Base-by-base conservation (phyloP, 768 basidiomycete species). In the Omphalotus guepiniiformis region DNA sequence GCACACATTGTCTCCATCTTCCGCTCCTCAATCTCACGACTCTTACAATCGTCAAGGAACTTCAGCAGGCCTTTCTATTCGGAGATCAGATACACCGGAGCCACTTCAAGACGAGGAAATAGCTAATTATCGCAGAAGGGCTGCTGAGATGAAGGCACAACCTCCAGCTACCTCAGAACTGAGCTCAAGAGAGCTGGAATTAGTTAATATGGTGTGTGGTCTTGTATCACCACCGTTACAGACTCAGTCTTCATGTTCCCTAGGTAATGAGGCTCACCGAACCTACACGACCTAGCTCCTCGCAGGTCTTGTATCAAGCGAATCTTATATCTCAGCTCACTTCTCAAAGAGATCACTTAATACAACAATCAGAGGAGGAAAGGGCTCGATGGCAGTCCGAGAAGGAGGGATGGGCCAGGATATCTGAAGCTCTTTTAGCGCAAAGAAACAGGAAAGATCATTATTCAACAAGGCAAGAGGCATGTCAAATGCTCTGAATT, bases 391-490 rank as follows among this genome's bases (percentile, higher is more conserved):
- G 81, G 82, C 65, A 76, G 26, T 72, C 76, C 1, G 85, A 88
- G 60, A 73, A 74, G 55, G 77, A 78, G 13, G 68, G 74, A 2
- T 89, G 85, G 82, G 74, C 72, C 4, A 68, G 86, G 47, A 79
- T 75, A 54, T 78, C 84, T 1, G 85, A 88, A 53, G 84, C 82
- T 6, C 68, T 89, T 28, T 68, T 85, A 47, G 58, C 69, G 2
- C 77, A 76, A 37, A 67, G 73, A 37, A 71, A 68, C 48, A 75
- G 63, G 35, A 61, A 66, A n/a, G 57, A 59, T 5, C 59, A 55
- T 13, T 52, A 56, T 12, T 61, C 65, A 4, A 72, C 63, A 6
- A n/a, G 48, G 70, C 26, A 74, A 42, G 76, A 80, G 61, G 80
- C 79, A 39, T 52, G 70, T 57, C n/a, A n/a, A n/a, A n/a, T n/a